Percentiles rank a stretch among this genome's conserved stretches.
Conservation (phyloP, 352 stramenopile species). For the Globisporangium canariense region DNA sequence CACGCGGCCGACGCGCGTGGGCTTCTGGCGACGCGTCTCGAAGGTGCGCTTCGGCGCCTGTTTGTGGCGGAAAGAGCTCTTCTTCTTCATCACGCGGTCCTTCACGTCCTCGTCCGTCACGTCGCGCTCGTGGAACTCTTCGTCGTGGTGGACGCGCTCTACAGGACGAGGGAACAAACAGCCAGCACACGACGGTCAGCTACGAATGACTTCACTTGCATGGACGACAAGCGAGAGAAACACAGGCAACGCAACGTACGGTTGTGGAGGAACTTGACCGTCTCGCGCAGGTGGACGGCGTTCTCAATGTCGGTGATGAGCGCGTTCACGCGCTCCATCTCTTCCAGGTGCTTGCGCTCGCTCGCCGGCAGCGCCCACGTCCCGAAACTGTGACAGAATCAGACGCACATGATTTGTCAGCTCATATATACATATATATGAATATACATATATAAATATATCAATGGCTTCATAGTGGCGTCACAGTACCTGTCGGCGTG, state of each 20-base stretch:
- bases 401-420: not conserved
- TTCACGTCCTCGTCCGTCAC: constrained; percentile 55
- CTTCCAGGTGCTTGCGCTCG: constrained; percentile 57
- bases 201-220: not conserved
- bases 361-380: constrained; percentile 37
- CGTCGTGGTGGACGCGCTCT: constrained; percentile 53
- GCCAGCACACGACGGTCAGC: not conserved
- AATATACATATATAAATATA: too few species aligned
- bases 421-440: too few species aligned
- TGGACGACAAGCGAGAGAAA: not conserved
- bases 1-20: constrained; percentile 54
- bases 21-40: constrained; percentile 44
- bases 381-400: constrained; percentile 16
- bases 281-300: constrained; percentile 54
- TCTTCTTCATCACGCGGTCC: constrained; percentile 39
- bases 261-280: constrained; percentile 56
- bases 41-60: constrained; percentile 39
- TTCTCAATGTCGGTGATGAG: constrained; percentile 76
- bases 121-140: constrained; percentile 57
- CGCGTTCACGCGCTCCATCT: constrained; percentile 74
- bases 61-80: constrained; percentile 38
- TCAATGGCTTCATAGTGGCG: too few species aligned
- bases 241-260: constrained; percentile 19
- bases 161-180: not conserved
- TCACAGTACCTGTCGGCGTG: constrained; percentile 34